Evolutionary conservation across 306 rosid genomes (phyloP), one percentile per base, ranked within the genome.

Genomic region (Cucurbita moschata): DNA sequence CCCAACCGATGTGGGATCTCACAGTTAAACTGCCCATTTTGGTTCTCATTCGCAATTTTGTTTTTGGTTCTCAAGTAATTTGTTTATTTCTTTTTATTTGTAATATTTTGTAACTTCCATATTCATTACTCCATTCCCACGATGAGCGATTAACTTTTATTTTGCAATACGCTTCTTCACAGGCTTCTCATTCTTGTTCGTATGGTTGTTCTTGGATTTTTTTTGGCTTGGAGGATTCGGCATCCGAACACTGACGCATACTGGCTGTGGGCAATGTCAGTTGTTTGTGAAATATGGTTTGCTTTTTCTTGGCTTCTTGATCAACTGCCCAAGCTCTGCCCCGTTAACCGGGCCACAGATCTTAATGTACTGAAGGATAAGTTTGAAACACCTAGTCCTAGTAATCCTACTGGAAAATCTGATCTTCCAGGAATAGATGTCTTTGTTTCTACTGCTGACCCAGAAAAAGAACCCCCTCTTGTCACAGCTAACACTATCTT

Each of bases 291-390:
- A 85, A 60, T 93, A 77, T 93, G 98, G 98, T 93, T 93, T 85
- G 98, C 98, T 42, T 90, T 93, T 72, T 93, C 98, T 26, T 93
- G 98, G 98, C 96, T 93, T 54, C 90, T 93, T 56, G 98, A 93
- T 80, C 97, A 90, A 58, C 78, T 93, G 54, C 97, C 98, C 15
- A 93, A 93, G 85, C 83, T 93, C 62, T 88, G 94, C 72, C 98
- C 98, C 0, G 40, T 90, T 47, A 90, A 93, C 59, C 97, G 97
- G 21, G 77, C 94, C 5, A 87, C 96, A 0, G 96, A 93, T 84
- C 96, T 93, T 69, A 87, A 86, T 78, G 96, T 93, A 57, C 80
- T 93, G 81, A 90, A 79, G 84, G 97, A 93, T 55, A 93, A 93
- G 77, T 93, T 93, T 65, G 98, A 93, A 82, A 72, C 82, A 56